Conservation (phyloP, 2,329 filamentous ascomycete species). For the Fusarium globosum region DNA sequence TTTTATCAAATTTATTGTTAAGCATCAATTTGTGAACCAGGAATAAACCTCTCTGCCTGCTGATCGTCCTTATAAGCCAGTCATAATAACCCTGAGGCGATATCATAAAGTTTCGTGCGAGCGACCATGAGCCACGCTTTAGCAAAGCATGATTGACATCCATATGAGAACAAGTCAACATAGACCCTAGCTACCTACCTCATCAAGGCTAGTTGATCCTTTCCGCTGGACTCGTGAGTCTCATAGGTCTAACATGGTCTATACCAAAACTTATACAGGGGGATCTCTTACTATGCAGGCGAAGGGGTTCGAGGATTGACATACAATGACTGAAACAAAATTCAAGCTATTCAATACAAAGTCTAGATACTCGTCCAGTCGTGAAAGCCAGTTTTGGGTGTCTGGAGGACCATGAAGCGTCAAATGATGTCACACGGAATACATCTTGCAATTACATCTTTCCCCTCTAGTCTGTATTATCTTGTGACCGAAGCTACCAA, state of each 20-base stretch:
- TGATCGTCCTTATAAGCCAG: no score
- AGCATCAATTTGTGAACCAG: no score
- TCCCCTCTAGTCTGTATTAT: neutral
- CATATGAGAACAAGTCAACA: no score
- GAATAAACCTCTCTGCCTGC: no score
- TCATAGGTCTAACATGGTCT: no score
- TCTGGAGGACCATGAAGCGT: accelerated
- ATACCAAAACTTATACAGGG: neutral
- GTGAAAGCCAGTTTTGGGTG: neutral
- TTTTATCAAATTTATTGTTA: no score
- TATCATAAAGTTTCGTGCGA: neutral
- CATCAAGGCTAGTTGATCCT: no score
- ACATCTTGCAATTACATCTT: neutral
- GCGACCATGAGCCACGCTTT: neutral
- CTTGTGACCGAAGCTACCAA: neutral
- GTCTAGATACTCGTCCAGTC: accelerated
- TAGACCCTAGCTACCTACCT: no score
- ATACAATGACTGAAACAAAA: neutral
- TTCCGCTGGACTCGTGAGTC: neutral
- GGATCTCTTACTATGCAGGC: accelerated
- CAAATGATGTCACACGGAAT: neutral
- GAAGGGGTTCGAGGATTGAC: no score
- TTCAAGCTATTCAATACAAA: neutral
- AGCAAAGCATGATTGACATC: no score
- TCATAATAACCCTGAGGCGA: no score